Evolutionary conservation across 805 yeast genomes (phyloP).

Genomic region (Metahyphopichia silvanorum): DNA sequence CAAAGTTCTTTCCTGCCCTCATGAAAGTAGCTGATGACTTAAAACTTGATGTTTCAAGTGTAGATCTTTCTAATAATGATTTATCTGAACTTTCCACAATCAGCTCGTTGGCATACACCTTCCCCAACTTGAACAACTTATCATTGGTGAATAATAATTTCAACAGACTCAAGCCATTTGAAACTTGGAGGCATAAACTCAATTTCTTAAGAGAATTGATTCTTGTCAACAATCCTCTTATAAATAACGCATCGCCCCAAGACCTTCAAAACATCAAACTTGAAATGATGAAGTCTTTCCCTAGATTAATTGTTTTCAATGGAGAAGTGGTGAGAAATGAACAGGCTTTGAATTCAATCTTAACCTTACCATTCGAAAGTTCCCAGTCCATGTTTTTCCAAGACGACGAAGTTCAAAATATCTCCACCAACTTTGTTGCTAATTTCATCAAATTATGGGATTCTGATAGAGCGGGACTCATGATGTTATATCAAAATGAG

Average conservation of each 20-base stretch:
- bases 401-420: conserved; percentile 61
- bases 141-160: conserved; percentile 78
- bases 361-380: conserved; percentile 51
- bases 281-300: conserved; percentile 71
- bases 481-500: conserved; percentile 72
- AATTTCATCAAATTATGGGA: conserved; percentile 84
- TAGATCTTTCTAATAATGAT: conserved; percentile 61
- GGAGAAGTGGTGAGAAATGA: conserved; percentile 79
- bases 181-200: conserved; percentile 75
- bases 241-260: conserved; percentile 24
- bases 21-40: conserved; percentile 70
- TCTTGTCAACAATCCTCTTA: conserved; percentile 74
- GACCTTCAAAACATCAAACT: conserved; percentile 40
- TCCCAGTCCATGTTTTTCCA: conserved; percentile 78
- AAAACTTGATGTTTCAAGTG: conserved; percentile 60
- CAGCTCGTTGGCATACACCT: conserved; percentile 64
- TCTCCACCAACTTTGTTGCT: conserved; percentile 74
- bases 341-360: conserved; percentile 47
- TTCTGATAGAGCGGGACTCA: conserved; percentile 62
- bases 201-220: conserved; percentile 70
- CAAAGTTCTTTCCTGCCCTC: conserved; percentile 87
- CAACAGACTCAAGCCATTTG: conserved; percentile 55
- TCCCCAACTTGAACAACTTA: conserved; percentile 73
- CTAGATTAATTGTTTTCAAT: conserved; percentile 75
- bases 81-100: conserved; percentile 59